Evolutionary conservation across 306 rosid species (phyloP).

Genomic region (Arachis stenosperma): DNA sequence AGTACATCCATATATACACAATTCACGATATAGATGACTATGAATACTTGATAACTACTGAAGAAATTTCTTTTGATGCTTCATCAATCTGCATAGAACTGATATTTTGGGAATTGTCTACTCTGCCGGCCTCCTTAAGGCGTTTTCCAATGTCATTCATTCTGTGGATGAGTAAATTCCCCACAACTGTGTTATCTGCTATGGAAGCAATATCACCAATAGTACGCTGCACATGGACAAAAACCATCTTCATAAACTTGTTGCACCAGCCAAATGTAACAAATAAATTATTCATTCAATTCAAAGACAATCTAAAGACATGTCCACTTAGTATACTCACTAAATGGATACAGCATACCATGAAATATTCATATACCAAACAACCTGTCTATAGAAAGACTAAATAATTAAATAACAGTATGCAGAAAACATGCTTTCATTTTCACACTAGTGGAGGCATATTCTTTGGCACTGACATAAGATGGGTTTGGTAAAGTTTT

Average conservation of each 20-base stretch:
- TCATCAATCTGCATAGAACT: constrained; percentile 57
- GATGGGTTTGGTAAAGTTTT: no score
- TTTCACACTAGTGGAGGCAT: no score
- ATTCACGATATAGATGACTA: constrained; percentile 18
- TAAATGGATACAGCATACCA: neutral
- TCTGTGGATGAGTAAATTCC: constrained; percentile 53
- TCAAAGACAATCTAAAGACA: neutral
- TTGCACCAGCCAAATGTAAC: constrained; percentile 20
- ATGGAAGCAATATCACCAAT: constrained; percentile 84
- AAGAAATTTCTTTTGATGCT: constrained; percentile 49
- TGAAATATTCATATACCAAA: neutral
- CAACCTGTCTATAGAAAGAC: neutral
- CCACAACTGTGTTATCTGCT: constrained; percentile 64
- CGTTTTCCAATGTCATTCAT: constrained; percentile 61
- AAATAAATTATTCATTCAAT: constrained; percentile 6
- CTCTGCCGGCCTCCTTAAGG: constrained; percentile 52
- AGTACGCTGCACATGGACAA: constrained; percentile 61
- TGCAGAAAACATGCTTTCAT: neutral
- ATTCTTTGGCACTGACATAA: no score
- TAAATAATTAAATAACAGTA: neutral
- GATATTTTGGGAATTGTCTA: constrained; percentile 38
- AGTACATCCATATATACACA: neutral
- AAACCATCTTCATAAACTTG: constrained; percentile 29
- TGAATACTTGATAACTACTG: constrained; percentile 53
- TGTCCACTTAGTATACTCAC: constrained; percentile 4